Evolutionary conservation across 345 rosid species (phyloP).

Genomic region (Moringa oleifera): DNA sequence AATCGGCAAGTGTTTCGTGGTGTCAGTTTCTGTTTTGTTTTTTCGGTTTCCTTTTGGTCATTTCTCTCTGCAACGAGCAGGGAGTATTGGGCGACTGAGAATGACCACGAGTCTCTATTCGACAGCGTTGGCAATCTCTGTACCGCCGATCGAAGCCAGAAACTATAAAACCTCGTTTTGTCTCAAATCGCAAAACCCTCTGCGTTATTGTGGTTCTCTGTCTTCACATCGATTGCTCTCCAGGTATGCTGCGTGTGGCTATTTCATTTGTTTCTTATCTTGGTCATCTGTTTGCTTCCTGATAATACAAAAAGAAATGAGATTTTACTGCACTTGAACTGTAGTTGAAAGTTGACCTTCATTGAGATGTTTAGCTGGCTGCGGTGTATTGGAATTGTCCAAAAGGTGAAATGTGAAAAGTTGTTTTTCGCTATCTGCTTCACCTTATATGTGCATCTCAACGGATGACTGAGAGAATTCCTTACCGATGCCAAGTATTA

Average conservation of each 20-base stretch:
- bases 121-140: conserved; percentile 15
- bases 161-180: conserved; percentile 19
- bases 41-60: too few relatives aligned
- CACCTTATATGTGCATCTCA: too few relatives aligned
- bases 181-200: conserved; percentile 21
- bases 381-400: neutral
- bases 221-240: conserved; percentile 23
- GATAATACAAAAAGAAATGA: neutral
- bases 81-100: neutral
- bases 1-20: neutral
- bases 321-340: too few relatives aligned
- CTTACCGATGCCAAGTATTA: too few relatives aligned
- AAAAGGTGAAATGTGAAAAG: neutral
- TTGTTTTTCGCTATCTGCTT: neutral
- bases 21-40: neutral
- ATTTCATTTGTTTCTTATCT: too few relatives aligned
- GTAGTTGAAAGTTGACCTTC: too few relatives aligned
- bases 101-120: conserved; percentile 25
- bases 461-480: too few relatives aligned
- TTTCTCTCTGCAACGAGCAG: neutral
- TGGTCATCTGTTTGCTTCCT: neutral
- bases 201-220: conserved; percentile 15
- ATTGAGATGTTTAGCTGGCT: neutral
- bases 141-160: conserved; percentile 11
- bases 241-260: conserved; percentile 24